Conservation (phyloP, 139 green algal species). For the Chlorella sp. region DNA sequence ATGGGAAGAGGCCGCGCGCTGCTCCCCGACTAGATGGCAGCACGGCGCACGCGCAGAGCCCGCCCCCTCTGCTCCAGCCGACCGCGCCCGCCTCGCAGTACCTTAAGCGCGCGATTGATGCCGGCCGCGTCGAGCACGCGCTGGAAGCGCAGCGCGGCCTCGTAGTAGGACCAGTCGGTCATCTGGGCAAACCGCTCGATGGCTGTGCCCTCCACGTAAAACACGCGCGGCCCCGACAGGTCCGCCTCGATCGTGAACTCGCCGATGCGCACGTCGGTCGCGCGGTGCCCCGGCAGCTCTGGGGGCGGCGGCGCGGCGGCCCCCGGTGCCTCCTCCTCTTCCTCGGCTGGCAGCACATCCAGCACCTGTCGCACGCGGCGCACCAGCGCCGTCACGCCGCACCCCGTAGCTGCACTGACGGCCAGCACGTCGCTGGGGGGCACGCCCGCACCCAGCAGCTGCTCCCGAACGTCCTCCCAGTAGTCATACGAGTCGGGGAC, state of each 20-base stretch:
- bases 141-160: slow-evolving; percentile 77
- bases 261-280: slow-evolving; percentile 54
- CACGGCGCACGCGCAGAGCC: neutral
- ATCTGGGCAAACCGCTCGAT: slow-evolving; percentile 89
- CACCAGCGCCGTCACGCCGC: slow-evolving; percentile 66
- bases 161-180: slow-evolving; percentile 97
- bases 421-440: slow-evolving; percentile 15
- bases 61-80: neutral
- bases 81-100: neutral
- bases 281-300: slow-evolving; percentile 1
- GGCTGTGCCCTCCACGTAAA: slow-evolving; percentile 59
- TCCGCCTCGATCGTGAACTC: slow-evolving; percentile 71
- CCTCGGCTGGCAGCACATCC: slow-evolving; percentile 52
- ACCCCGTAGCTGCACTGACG: slow-evolving; percentile 65
- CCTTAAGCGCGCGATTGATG: slow-evolving; percentile 63
- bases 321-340: slow-evolving; percentile 27
- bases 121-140: slow-evolving; percentile 65
- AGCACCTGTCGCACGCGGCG: slow-evolving; percentile 59
- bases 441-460: slow-evolving; percentile 54
- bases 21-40: no score
- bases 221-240: slow-evolving; percentile 35
- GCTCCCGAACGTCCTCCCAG: slow-evolving; percentile 68
- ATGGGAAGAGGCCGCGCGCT: no score
- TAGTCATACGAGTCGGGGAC: slow-evolving; percentile 85
- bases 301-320: slow-evolving; percentile 24